Evolutionary conservation across 116 monocot genomes (phyloP), one percentile per base, ranked within the genome.

Genomic region (Trichopus zeylanicus): DNA sequence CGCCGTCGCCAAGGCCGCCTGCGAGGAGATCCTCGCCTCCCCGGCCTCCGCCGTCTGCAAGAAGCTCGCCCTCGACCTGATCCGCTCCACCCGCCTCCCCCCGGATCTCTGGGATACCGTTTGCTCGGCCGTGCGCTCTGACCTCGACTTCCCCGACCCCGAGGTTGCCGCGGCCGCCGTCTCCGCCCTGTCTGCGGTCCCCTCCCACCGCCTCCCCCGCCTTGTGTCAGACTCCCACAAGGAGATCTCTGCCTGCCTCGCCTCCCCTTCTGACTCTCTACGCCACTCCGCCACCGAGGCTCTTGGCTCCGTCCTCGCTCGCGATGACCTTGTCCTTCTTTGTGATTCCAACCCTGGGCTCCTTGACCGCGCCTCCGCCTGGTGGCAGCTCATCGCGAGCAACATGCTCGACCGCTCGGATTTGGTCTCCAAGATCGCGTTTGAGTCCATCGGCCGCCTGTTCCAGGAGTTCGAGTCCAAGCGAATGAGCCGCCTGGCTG

Each of bases 41-140:
- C 98, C 92, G 1, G n/a, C 98, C 53, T 91, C 91, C 59, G 91
- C 98, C 56, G 88, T 98, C 51, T 88, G 76, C 82, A 98, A 98
- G 78, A 88, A 88, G 76, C 98, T 98, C 65, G 88, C 92, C 34
- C 84, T 98, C 80, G 98, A 91, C 68, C 98, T 98, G 62, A 63
- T 98, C 68, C 91, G 98, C 31, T 78, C 81, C 65, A 82, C 82
- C 32, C 92, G 81, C 64, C 82, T 98, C 67, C 74, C 98, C 23
- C 75, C 81, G 26, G 98, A 98, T 55, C 88, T 92, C 66, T 91
- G 82, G 82, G 88, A 88, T 69, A 68, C 65, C 48, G 80, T 81
- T 66, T 69, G 69, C 66, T 49, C 80, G 48, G 71, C 75, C 32
- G 64, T 98, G 59, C 85, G 85, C 53, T 66, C 92, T 51, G 98